These are phyloP conservation scores for Pseudonitzschia multiseries DNA, from an alignment of 108 stramenopile species.

Conservation along the genomic window DNA sequence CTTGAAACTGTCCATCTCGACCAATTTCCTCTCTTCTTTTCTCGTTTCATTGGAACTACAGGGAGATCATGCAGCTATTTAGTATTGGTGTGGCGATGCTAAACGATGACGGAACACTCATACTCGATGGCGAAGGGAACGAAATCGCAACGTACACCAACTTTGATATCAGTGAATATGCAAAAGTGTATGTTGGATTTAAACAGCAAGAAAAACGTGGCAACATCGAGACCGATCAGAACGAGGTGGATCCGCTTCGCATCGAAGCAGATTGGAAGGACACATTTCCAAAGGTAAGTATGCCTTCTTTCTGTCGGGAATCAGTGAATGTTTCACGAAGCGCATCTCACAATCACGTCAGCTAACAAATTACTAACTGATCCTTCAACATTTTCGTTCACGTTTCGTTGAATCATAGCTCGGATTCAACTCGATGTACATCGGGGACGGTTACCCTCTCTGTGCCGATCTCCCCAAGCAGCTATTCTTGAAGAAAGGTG, in stretches of 20 bases:
- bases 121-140: constrained; percentile 38
- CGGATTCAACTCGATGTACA: constrained; percentile 43
- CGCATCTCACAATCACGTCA: not conserved
- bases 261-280: constrained; percentile 40
- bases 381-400: too few relatives aligned
- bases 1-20: too few relatives aligned
- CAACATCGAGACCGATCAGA: constrained; percentile 41
- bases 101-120: constrained; percentile 59
- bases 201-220: constrained; percentile 42
- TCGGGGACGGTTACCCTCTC: constrained; percentile 68
- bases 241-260: constrained; percentile 24
- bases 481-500: constrained; percentile 58
- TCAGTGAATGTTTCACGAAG: too few relatives aligned
- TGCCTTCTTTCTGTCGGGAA: too few relatives aligned
- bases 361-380: too few relatives aligned
- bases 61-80: constrained; percentile 76
- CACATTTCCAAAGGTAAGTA: constrained; percentile 57
- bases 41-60: constrained; percentile 29
- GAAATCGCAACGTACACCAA: constrained; percentile 57
- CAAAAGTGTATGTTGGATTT: constrained; percentile 49
- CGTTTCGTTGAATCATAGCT: constrained; percentile 16
- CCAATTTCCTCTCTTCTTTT: too few relatives aligned
- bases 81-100: constrained; percentile 58
- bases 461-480: constrained; percentile 54
- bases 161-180: constrained; percentile 55